phyloP scores from a whole-genome alignment of 2,329 filamentous ascomycete species.

The Hypocreales sp. region DNA sequence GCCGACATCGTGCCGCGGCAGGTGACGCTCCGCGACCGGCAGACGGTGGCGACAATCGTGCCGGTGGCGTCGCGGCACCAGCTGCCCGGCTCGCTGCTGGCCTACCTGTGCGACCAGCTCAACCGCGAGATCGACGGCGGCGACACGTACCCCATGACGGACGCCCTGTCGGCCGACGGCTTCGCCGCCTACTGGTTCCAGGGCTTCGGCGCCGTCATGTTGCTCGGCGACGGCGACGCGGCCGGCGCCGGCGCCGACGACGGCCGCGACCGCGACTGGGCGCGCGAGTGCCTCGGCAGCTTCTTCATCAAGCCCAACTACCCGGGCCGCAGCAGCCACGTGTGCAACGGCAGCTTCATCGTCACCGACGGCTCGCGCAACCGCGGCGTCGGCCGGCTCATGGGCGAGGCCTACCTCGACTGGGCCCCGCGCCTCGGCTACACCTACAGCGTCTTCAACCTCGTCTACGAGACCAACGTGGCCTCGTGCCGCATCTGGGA shows the following conservation, averaged over 20 bases:
- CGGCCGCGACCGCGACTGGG: constrained; percentile 54
- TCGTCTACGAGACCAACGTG: constrained; percentile 88
- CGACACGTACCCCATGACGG: constrained; percentile 81
- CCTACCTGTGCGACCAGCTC: constrained; percentile 68
- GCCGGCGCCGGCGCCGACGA: constrained; percentile 41
- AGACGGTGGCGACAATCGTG: constrained; percentile 70
- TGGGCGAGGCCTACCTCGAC: constrained; percentile 64
- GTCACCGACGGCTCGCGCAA: constrained; percentile 60
- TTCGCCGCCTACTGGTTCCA: constrained; percentile 85
- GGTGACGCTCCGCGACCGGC: constrained; percentile 69
- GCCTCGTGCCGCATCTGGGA: constrained; percentile 88
- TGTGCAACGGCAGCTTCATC: constrained; percentile 73
- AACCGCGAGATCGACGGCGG: constrained; percentile 86
- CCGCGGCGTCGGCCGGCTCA: constrained; percentile 57
- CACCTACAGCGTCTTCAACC: constrained; percentile 84
- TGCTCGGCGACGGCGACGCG: constrained; percentile 58
- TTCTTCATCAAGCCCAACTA: constrained; percentile 95
- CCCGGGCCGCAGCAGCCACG: constrained; percentile 75
- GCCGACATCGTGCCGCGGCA: constrained; percentile 55
- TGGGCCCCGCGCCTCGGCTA: constrained; percentile 73
- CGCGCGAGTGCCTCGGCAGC: constrained; percentile 67
- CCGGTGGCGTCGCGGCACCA: constrained; percentile 65
- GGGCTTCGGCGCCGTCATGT: constrained; percentile 78
- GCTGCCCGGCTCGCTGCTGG: constrained; percentile 59
- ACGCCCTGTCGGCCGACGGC: constrained; percentile 54